Evolutionary conservation across 169 alveolate genomes (phyloP), one percentile per base, ranked within the genome.

Genomic region (Ichthyophthirius multifiliis): DNA sequence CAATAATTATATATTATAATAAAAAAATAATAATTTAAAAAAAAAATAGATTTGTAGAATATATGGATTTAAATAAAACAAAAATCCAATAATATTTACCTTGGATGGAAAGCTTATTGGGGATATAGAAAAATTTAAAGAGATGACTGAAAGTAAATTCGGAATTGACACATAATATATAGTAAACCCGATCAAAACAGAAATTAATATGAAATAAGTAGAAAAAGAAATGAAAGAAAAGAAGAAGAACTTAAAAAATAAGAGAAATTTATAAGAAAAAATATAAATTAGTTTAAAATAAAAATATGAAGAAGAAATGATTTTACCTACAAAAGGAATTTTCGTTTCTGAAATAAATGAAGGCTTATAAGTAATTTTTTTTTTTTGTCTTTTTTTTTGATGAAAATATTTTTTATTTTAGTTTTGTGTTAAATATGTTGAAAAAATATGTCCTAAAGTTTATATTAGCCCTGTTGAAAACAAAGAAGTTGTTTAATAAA

Each of bases 31-130:
- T 46, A 46, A 46, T 1, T 46, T 18, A 3, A 13, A 1, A 32
- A 15, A 9, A 15, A 32, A 65, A 65, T 5, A 67, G 77, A 67
- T 67, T 0, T 65, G 62, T 20, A 75, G 83, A 34, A 77, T 67
- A 5, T 84, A 84, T 46, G 90, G 90, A 15, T 84, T 84, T 37
- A 74, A 37, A 27, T 67, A 31, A n/a, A 46, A 71, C 39, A 65
- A 43, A 13, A 67, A 83, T 41, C 90, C 90, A 3, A 74, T 84
- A 12, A 76, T 84, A 1, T 84, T 64, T 74, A 84, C 90, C 7
- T 20, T 75, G n/a, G 90, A 84, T 67, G 90, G 90, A 20, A 30
- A 73, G 32, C 76, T 84, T 7, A 84, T 84, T 3, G 90, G 90
- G 0, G 90, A 62, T 1, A 67, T 67, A 0, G 62, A 67, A 9